Evolutionary conservation across 306 rosid species (phyloP), one percentile per base, ranked within the genome.

Genomic region (Quercus engelmannii): DNA sequence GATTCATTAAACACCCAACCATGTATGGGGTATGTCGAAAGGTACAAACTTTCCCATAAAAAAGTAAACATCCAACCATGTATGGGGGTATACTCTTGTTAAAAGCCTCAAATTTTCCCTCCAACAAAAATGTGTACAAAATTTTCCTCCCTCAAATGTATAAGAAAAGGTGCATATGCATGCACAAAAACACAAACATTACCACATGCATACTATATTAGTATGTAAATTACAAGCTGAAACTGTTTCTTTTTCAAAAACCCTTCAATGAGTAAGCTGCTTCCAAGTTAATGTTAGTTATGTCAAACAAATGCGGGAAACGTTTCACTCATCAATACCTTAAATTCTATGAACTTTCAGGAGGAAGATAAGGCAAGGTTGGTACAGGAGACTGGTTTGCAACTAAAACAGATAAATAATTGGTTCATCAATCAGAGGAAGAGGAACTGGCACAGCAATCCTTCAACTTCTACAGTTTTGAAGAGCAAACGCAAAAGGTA

Each of bases 381-480:
- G 90, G 99, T 95, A 69, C 97, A 89, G 81, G 99, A 95, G 87
- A 95, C 99, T 8, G 99, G 99, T 1, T 86, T 95, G 84, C 97
- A 95, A 23, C 73, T 95, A 73, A 95, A 95, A 91, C 99, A 95
- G 86, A 95, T 95, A 81, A 95, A 95, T 82, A 95, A 95, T 57
- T 95, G 99, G 99, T 95, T 95, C 86, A 95, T 95, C 80, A 95
- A 95, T 84, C 99, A 95, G 81, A 90, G 99, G 86, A 95, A 95
- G 90, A 90, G 99, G 82, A 95, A 95, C 85, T 95, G 99, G 99
- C 94, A 95, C 85, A 93, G 92, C 88, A 95, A 95, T 86, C 90
- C 98, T 69, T 95, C 99, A 33, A 89, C 96, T 77, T 95, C 99
- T 8, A 91, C 92, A 30, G 96, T 86, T 68, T 89, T 90, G 83